These are phyloP conservation scores for Trametes maxima DNA, from an alignment of 768 basidiomycete species.

Conservation along the genomic window DNA sequence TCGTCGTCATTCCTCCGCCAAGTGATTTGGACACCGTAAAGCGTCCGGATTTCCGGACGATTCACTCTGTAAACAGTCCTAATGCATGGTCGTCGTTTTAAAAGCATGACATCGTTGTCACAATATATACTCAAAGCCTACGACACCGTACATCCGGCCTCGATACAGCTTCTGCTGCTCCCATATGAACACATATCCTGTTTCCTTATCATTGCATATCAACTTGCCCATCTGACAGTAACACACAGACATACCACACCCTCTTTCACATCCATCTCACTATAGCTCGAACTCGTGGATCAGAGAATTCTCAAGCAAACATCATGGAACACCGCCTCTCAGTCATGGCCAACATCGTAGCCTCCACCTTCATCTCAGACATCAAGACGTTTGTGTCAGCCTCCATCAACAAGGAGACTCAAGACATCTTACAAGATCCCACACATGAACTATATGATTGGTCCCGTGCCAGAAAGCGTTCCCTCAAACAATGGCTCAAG, in stretches of 20 bases:
- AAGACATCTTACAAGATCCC: not conserved
- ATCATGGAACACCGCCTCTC: not conserved
- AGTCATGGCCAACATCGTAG: not conserved
- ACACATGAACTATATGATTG: not conserved
- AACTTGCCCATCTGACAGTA: not conserved
- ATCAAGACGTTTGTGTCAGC: not conserved
- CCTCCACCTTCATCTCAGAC: not conserved
- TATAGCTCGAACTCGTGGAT: not conserved
- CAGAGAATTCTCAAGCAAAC: not conserved
- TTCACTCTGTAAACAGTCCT: no score
- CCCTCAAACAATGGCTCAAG: not conserved
- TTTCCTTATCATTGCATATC: not conserved
- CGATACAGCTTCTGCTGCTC: no score
- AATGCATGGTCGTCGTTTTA: no score
- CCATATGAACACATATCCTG: no score
- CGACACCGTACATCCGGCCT: no score
- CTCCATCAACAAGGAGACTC: not conserved
- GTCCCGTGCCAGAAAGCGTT: not conserved
- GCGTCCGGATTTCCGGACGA: no score
- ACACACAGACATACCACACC: not conserved
- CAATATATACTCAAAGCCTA: no score
- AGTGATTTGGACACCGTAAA: no score
- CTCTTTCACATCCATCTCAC: not conserved
- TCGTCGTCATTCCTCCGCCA: no score
- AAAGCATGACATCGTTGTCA: no score